A percentile compares a stretch with the other conserved stretches of the same genome.
Evolutionary conservation across 805 yeast genomes (phyloP).

Genomic region (Kodamaea fukazawae): DNA sequence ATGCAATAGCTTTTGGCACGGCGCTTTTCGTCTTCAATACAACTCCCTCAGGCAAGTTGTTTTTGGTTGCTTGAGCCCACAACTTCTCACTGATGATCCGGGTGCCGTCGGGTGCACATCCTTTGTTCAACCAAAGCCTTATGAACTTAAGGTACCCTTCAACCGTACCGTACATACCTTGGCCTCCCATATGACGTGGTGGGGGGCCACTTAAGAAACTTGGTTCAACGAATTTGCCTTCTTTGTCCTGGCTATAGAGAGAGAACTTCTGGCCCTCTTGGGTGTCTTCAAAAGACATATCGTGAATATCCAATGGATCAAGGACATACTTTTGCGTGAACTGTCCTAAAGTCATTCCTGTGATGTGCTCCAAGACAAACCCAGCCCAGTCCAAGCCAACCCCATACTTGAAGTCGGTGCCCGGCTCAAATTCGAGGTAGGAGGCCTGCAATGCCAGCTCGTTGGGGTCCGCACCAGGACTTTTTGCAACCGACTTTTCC

Average conservation of each 20-base stretch:
- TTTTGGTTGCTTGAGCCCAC: constrained; percentile 3
- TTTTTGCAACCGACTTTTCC: constrained; percentile 3
- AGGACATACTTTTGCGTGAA: constrained; percentile 31
- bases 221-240: background rate
- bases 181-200: constrained; percentile 41
- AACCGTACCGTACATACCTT: constrained; percentile 38
- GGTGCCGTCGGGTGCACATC: constrained; percentile 36
- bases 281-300: constrained; percentile 1
- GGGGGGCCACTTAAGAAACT: constrained; percentile 1
- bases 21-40: constrained; percentile 1
- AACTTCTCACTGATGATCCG: constrained; percentile 7
- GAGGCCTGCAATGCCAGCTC: constrained; percentile 6
- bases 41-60: constrained; percentile 6
- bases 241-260: background rate
- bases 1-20: background rate
- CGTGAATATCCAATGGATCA: constrained; percentile 23
- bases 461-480: constrained; percentile 5
- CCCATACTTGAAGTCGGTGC: constrained; percentile 37
- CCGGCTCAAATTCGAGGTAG: constrained; percentile 31
- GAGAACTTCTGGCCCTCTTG: background rate
- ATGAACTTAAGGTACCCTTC: constrained; percentile 38
- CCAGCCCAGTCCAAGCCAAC: constrained; percentile 41
- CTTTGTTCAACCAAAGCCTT: constrained; percentile 40
- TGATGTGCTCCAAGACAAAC: constrained; percentile 29
- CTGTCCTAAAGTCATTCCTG: constrained; percentile 32